phyloP scores from a whole-genome alignment of 1,284 basidiomycete genomes.

The Vanrija pseudolonga region DNA sequence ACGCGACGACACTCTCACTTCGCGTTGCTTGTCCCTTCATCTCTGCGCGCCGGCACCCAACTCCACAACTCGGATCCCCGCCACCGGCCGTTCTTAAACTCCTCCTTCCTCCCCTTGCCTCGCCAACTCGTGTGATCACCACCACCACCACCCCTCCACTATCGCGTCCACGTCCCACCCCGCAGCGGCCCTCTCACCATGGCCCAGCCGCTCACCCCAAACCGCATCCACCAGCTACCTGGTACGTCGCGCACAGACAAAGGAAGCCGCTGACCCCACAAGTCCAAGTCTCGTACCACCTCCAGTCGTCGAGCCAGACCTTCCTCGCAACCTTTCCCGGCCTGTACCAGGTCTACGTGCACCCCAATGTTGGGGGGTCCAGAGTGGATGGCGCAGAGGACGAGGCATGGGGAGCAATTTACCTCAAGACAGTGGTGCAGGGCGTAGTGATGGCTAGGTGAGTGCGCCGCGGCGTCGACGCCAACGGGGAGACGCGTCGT shows the following conservation, averaged over 20 bases:
- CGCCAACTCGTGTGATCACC: neutral
- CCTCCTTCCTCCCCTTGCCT: neutral
- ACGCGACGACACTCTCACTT: too few relatives aligned
- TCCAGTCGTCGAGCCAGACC: constrained; percentile 33
- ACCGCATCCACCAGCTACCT: constrained; percentile 42
- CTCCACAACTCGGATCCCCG: too few relatives aligned
- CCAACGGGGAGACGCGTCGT: neutral
- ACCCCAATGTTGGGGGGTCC: constrained; percentile 31
- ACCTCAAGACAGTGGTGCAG: constrained; percentile 43
- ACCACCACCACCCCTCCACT: neutral
- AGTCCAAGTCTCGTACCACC: constrained; percentile 41
- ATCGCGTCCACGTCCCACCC: neutral
- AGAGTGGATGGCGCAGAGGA: constrained; percentile 21
- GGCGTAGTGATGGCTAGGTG: constrained; percentile 45
- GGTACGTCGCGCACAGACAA: constrained; percentile 22
- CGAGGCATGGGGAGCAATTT: constrained; percentile 44
- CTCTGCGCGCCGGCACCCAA: too few relatives aligned
- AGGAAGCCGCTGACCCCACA: constrained; percentile 9
- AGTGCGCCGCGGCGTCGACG: neutral
- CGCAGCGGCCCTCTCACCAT: constrained; percentile 9
- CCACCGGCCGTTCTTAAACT: neutral
- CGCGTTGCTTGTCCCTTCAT: too few relatives aligned
- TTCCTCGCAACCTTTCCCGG: constrained; percentile 36
- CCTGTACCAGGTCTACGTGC: constrained; percentile 44
- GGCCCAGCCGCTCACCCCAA: constrained; percentile 28